These are phyloP conservation scores for Cordyceps fumosorosea DNA, from an alignment of 2,329 filamentous ascomycete genomes.

Conservation along the genomic window DNA sequence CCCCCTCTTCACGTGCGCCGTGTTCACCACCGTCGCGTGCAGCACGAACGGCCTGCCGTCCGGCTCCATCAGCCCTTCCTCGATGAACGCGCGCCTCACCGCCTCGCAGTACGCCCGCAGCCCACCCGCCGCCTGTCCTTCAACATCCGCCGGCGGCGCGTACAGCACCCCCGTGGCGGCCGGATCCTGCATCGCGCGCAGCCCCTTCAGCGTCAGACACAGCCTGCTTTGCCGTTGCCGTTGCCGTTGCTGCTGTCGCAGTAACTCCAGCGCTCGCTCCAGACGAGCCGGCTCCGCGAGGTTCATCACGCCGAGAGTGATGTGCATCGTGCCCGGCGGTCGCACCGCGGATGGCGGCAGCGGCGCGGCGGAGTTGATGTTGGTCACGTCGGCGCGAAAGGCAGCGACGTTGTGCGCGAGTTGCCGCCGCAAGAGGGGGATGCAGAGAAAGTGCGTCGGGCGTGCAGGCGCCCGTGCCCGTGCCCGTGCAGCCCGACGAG, in stretches of 20 bases:
- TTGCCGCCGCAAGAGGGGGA: slow-evolving; percentile 64
- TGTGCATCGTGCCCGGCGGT: slow-evolving; percentile 72
- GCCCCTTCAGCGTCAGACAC: slow-evolving; percentile 43
- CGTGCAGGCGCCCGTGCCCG: slow-evolving; percentile 26
- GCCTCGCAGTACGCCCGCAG: slow-evolving; percentile 52
- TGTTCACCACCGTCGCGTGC: slow-evolving; percentile 83
- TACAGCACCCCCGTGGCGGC: slow-evolving; percentile 58
- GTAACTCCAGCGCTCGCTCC: slow-evolving; percentile 33
- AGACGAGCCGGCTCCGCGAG: slow-evolving; percentile 46
- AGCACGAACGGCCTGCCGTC: slow-evolving; percentile 62
- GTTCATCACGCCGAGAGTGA: slow-evolving; percentile 83
- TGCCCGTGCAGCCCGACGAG: slow-evolving; percentile 26
- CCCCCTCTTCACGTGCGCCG: slow-evolving; percentile 62
- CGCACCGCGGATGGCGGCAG: slow-evolving; percentile 64
- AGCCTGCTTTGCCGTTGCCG: slow-evolving; percentile 20
- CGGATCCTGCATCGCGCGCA: slow-evolving; percentile 56
- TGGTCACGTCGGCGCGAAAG: slow-evolving; percentile 55
- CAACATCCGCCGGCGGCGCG: slow-evolving; percentile 49
- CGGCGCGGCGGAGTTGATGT: slow-evolving; percentile 31
- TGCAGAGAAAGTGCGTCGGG: slow-evolving; percentile 69
- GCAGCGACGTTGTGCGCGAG: slow-evolving; percentile 54
- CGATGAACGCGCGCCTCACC: slow-evolving; percentile 48
- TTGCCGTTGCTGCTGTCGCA: slow-evolving; percentile 19
- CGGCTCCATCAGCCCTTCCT: slow-evolving; percentile 45
- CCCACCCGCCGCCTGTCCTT: slow-evolving; percentile 25